These are phyloP conservation scores for Candida pseudoglaebosa DNA, from an alignment of 805 yeast genomes.

Conservation along the genomic window DNA sequence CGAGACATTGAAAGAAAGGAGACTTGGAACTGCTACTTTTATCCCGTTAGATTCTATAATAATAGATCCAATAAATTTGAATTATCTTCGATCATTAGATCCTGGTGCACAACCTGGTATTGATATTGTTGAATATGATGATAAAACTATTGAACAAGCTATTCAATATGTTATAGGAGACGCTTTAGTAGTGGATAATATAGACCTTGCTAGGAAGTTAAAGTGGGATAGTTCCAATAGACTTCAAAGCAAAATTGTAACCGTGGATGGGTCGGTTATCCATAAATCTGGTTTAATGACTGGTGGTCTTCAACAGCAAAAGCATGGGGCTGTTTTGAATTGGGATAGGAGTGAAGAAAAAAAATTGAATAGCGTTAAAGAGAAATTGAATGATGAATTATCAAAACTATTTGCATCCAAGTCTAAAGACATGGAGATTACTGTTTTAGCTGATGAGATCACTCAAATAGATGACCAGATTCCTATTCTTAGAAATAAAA, in stretches of 20 bases:
- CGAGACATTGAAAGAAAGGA: slow-evolving; percentile 73
- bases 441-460: slow-evolving; percentile 50
- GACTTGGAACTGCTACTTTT: slow-evolving; percentile 81
- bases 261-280: slow-evolving; percentile 80
- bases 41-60: slow-evolving; percentile 79
- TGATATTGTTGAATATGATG: slow-evolving; percentile 69
- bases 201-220: slow-evolving; percentile 64
- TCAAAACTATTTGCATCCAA: slow-evolving; percentile 43
- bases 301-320: slow-evolving; percentile 66
- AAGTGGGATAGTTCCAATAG: slow-evolving; percentile 58
- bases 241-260: slow-evolving; percentile 60
- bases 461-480: slow-evolving; percentile 34
- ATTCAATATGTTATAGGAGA: slow-evolving; percentile 76
- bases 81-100: slow-evolving; percentile 49
- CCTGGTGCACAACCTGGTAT: slow-evolving; percentile 57
- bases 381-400: slow-evolving; percentile 48
- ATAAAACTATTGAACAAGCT: slow-evolving; percentile 66
- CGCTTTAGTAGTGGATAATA: slow-evolving; percentile 69
- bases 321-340: slow-evolving; percentile 34
- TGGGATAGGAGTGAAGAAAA: slow-evolving; percentile 75
- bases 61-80: slow-evolving; percentile 49
- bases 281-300: slow-evolving; percentile 89
- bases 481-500: slow-evolving; percentile 42
- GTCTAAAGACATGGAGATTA: slow-evolving; percentile 55
- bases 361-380: slow-evolving; percentile 48